phyloP scores from a whole-genome alignment of 2,329 filamentous ascomycete genomes.

The Botrytis galanthina region DNA sequence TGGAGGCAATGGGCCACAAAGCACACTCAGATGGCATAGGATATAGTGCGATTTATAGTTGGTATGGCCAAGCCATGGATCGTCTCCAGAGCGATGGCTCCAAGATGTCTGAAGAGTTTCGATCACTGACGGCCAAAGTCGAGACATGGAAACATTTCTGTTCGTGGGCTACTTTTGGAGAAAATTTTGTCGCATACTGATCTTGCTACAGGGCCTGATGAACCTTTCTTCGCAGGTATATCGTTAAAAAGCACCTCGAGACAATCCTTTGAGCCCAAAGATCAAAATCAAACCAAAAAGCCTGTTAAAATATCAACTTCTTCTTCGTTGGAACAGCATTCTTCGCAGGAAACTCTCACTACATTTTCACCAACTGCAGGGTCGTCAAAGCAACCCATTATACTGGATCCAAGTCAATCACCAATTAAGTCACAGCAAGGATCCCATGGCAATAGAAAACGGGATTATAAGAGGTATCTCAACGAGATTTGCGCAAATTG shows the following conservation, averaged over 20 bases:
- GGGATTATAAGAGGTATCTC: background rate
- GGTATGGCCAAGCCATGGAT: background rate
- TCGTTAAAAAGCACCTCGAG: too few relatives aligned
- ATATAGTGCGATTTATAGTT: background rate
- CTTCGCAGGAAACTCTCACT: background rate
- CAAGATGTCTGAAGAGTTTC: background rate
- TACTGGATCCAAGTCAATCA: background rate
- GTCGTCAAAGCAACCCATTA: too few relatives aligned
- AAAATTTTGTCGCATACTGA: background rate
- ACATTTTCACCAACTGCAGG: background rate
- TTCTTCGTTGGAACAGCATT: background rate
- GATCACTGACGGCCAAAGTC: background rate
- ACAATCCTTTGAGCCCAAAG: too few relatives aligned
- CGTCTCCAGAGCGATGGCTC: background rate
- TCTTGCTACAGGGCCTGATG: background rate
- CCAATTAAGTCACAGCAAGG: background rate
- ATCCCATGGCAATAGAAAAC: background rate
- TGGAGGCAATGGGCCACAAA: slow-evolving; percentile 4
- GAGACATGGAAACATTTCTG: slow-evolving; percentile 9
- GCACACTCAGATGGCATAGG: background rate
- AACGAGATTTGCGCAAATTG: background rate
- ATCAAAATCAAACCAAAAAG: background rate
- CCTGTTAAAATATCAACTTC: background rate
- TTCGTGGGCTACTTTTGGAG: background rate
- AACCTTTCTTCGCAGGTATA: background rate